These are phyloP conservation scores for Zygoascus biomembranicola DNA, from an alignment of 805 yeast species.

Conservation along the genomic window DNA sequence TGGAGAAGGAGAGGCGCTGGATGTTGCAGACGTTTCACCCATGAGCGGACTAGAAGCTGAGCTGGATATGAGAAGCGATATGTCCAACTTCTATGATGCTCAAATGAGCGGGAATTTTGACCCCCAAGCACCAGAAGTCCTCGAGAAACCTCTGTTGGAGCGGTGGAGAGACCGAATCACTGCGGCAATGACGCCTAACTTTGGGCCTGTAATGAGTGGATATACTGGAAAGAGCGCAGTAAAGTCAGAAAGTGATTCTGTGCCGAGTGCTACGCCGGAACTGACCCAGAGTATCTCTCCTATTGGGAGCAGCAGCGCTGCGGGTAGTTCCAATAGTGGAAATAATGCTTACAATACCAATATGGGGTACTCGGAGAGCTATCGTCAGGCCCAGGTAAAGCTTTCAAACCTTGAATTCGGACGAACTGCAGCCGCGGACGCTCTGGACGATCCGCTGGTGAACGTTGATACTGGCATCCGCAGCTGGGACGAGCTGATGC, in stretches of 20 bases:
- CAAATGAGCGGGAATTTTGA: background rate
- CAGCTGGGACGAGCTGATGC: conserved; percentile 1
- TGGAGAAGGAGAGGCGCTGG: background rate
- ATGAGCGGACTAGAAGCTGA: background rate
- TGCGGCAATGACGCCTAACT: conserved; percentile 1
- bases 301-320: background rate
- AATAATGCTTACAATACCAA: background rate
- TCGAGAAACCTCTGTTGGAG: background rate
- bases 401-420: conserved; percentile 50
- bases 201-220: background rate
- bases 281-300: background rate
- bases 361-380: conserved; percentile 13
- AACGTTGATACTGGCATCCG: background rate
- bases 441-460: background rate
- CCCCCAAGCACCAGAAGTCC: background rate
- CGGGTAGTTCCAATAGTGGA: background rate
- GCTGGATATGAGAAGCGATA: background rate
- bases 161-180: conserved; percentile 1
- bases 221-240: background rate
- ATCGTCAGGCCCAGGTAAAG: conserved; percentile 41
- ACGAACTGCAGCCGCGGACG: conserved; percentile 14
- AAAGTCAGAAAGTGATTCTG: background rate
- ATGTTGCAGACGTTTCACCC: background rate
- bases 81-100: background rate
- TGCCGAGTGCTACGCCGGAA: background rate